Percentiles rank a stretch among this genome's conserved stretches.
These are phyloP conservation scores for Acanthamoeba royreba DNA, from an alignment of 208 protist species.

Conservation along the genomic window DNA sequence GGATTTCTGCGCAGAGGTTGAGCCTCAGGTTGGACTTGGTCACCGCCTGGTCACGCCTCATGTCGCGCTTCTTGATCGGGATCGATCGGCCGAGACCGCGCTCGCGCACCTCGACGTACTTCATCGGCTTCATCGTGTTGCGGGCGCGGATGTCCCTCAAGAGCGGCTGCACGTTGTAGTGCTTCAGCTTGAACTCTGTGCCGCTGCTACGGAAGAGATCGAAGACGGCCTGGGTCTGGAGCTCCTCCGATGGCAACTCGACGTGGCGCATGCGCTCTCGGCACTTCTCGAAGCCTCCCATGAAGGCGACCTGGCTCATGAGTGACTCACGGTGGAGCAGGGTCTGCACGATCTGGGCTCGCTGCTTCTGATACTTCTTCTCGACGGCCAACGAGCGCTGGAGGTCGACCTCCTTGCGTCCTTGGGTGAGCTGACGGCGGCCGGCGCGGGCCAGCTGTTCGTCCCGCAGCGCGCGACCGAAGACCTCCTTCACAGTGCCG, in stretches of 20 bases:
- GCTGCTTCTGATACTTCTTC: background rate
- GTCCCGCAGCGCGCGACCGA: background rate
- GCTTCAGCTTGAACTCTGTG: background rate
- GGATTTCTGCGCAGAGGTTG: background rate
- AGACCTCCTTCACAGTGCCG: background rate
- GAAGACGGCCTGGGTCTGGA: background rate
- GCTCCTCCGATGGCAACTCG: background rate
- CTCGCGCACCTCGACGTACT: background rate
- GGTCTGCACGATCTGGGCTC: background rate
- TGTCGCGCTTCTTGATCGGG: background rate
- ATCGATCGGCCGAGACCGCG: background rate
- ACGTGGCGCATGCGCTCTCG: background rate
- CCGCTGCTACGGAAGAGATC: background rate
- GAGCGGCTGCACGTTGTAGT: background rate
- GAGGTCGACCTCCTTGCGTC: background rate
- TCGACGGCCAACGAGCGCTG: background rate
- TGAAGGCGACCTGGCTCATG: background rate
- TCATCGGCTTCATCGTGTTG: background rate
- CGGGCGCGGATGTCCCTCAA: background rate
- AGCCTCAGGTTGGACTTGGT: background rate
- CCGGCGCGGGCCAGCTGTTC: background rate
- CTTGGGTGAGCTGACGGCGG: background rate
- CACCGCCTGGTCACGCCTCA: background rate
- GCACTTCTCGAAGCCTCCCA: too few species aligned
- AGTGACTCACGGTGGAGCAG: background rate